Evolutionary conservation across 164 flowering plant genomes (phyloP).

Genomic region (Santalum album): DNA sequence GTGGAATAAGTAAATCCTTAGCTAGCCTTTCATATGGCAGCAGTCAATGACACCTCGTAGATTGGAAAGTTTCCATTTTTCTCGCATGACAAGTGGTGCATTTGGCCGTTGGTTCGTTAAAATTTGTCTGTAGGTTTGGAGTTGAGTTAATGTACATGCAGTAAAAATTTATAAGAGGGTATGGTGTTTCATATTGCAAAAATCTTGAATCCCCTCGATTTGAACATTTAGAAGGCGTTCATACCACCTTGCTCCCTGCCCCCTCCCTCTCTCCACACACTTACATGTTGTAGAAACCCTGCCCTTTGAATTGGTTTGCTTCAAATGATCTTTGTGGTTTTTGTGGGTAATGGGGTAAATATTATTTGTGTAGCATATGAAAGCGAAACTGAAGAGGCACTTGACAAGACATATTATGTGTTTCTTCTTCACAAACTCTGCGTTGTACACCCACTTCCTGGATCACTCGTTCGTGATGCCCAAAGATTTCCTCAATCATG

Average conservation of each 20-base stretch:
- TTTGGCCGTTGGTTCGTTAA: constrained; percentile 36
- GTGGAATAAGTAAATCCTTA: no score
- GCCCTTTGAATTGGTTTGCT: background rate
- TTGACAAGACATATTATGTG: constrained; percentile 90
- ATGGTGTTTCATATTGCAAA: constrained; percentile 98
- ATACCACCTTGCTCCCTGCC: background rate
- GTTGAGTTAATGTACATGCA: constrained; percentile 68
- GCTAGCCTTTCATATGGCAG: constrained; percentile 10
- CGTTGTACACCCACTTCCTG: constrained; percentile 90
- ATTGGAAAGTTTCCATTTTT: constrained; percentile 35
- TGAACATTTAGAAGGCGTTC: constrained; percentile 77
- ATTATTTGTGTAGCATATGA: constrained; percentile 31
- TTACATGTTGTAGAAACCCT: background rate
- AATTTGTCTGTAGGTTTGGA: constrained; percentile 58
- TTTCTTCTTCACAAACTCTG: constrained; percentile 94
- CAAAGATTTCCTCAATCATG: constrained; percentile 91
- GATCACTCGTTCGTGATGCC: constrained; percentile 91
- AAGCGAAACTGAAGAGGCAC: constrained; percentile 65
- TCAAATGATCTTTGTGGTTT: background rate
- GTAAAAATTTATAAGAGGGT: constrained; percentile 82
- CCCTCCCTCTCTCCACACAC: no score
- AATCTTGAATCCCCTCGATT: constrained; percentile 94
- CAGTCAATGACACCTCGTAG: constrained; percentile 27
- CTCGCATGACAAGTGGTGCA: constrained; percentile 39
- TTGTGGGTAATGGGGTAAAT: constrained; percentile 6